Base-by-base conservation (phyloP, 768 basidiomycete species). In the Calocera viscosa region DNA sequence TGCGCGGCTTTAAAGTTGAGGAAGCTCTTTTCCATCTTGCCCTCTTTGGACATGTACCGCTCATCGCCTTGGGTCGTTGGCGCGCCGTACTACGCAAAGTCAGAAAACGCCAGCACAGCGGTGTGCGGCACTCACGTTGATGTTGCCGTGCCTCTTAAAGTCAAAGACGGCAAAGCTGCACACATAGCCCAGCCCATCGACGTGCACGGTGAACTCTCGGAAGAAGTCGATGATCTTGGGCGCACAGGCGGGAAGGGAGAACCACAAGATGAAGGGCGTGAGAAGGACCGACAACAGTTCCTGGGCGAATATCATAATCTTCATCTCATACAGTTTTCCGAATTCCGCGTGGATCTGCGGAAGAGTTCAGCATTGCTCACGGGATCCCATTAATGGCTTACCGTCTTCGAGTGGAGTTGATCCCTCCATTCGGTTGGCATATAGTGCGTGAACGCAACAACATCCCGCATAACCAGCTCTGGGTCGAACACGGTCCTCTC, bases 1-100 rank as follows among this genome's bases (percentile, higher is more conserved):
- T 97, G 91, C 0, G 92, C 89, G 47, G 92, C 92, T 78, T 94
- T 95, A 82, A 96, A 96, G 73, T 90, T 91, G 34, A 95, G 79
- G 78, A 96, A 91, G 75, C 89, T 91, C 79, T 98, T 96, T 81
- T 99, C 96, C 94, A 99, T 97, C 82, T 99, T 99, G 38, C 91
- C 91, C 71, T 95, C 89, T 69, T 90, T 90, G 2, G 90, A 91
- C 72, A 89, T 81, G 81, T 89, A 87, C 68, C 84, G 84, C 71
- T 86, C 85, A 70, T 92, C 89, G 14, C 80, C 78, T 8, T 82
- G 83, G 40, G 80, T 77, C 2, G 84, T 81, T 0, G 91, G 91
- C 12, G 91, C 93, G n/a, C 92, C 92, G 72, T 91, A 94, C 89
- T 91, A 64, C 19, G 8, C 19, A 33, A 38, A 10, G 10, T 30